Base-by-base conservation (phyloP, 352 stramenopile genomes). In the Phytophthora capsici region DNA sequence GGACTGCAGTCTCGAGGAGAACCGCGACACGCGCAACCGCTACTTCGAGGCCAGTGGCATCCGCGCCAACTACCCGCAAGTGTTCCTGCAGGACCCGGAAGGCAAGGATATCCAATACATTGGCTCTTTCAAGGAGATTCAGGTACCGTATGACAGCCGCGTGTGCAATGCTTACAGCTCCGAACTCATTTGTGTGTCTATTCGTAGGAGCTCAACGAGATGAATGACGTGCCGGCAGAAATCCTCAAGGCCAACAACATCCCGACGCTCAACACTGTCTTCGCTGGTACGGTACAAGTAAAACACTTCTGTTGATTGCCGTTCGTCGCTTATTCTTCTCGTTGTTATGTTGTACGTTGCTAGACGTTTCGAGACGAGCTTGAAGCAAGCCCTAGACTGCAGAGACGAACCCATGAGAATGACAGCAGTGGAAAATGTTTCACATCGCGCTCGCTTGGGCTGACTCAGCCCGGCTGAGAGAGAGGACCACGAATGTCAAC, bases 31-130 rank as follows among this genome's bases (percentile, higher is more conserved):
- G 44, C 88, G 88, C 37, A 84, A 96, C 71, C 62, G 43, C 19
- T 92, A 93, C 70, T 95, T 96, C 53, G 70, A 89, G 49, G 74
- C 72, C 61, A 95, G 87, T 57, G 79, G 82, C 55, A 82, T 95
- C 51, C 84, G 88, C 58, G 88, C 76, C 65, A 93, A 91, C 73
- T 96, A 93, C 61, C 88, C 88, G 28, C 88, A 96, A 66, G 86
- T 94, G 25, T 96, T 96, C 51, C 56, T 96, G 47, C 67, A 90
- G 55, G 80, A 88, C 57, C 46, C 77, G 37, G 71, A 82, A 17
- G 68, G 56, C 44, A 69, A 51, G 9, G 68, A 79, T 20, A 71
- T 85, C 55, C 63, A 78, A 45, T 95, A 89, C 68, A 78, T 95
- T 26, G 86, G 86, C 48, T 91, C 84, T 9, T 95, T 93, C 63